Evolutionary conservation across 169 alveolate species (phyloP).

Genomic region (Plasmodium cynomolgi): DNA sequence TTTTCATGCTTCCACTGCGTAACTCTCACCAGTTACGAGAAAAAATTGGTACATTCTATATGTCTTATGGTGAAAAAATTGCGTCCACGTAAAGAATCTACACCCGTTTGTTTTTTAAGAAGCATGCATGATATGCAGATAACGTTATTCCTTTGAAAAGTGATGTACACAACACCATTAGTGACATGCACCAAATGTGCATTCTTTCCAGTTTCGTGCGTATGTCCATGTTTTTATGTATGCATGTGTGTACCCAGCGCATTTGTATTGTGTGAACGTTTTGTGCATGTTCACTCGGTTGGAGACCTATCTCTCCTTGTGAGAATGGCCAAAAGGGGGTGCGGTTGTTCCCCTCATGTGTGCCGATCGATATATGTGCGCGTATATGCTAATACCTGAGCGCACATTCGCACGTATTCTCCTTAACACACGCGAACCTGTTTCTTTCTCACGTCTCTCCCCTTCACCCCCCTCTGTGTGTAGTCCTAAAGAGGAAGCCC

Average conservation of each 20-base stretch:
- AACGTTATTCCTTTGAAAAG: background rate
- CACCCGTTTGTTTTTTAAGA: background rate
- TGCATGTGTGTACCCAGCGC: background rate
- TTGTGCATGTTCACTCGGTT: background rate
- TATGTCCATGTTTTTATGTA: background rate
- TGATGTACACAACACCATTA: background rate
- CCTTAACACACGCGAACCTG: background rate
- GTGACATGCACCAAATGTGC: background rate
- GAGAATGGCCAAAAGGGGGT: background rate
- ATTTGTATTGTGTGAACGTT: background rate
- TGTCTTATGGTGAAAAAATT: conserved; percentile 7
- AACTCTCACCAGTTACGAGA: background rate
- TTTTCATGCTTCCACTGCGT: background rate
- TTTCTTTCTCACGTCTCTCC: background rate
- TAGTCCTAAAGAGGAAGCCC: conserved; percentile 34
- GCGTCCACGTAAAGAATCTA: background rate
- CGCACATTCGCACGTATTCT: background rate
- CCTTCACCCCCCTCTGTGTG: background rate
- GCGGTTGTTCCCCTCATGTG: background rate
- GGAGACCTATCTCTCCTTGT: background rate
- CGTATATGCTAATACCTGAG: background rate
- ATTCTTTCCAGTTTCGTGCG: background rate
- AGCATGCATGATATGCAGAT: background rate
- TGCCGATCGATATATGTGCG: background rate
- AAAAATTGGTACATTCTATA: background rate